These are phyloP conservation scores for Leccinum olivaceopallidum DNA, from an alignment of 768 basidiomycete species.

Conservation along the genomic window DNA sequence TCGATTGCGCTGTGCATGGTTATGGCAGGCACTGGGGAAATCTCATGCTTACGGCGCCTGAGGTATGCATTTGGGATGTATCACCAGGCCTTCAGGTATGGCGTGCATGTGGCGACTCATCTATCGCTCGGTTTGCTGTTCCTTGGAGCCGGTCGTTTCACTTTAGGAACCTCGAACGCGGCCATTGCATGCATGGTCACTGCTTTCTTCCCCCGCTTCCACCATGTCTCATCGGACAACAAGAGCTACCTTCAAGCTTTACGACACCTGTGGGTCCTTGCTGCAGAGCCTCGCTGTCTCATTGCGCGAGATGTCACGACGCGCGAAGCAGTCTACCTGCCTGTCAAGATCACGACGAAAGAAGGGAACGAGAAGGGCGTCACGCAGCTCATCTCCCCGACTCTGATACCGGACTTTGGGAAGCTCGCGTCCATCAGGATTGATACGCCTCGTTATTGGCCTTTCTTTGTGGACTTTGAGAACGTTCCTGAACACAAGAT, in stretches of 20 bases:
- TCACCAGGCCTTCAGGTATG: conserved; percentile 75
- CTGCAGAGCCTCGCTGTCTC: conserved; percentile 91
- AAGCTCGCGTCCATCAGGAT: conserved; percentile 79
- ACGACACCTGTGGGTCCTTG: conserved; percentile 94
- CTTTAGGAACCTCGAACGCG: conserved; percentile 88
- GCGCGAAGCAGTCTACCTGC: conserved; percentile 87
- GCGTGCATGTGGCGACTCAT: conserved; percentile 87
- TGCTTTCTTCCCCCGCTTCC: conserved; percentile 91
- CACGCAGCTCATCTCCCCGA: conserved; percentile 86
- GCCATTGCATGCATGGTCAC: conserved; percentile 88
- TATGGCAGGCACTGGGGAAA: conserved; percentile 97
- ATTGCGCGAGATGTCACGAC: conserved; percentile 92
- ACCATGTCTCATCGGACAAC: conserved; percentile 79
- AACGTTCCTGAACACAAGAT: conserved; percentile 66
- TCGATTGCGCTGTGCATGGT: conserved; percentile 87
- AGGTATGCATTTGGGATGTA: conserved; percentile 90
- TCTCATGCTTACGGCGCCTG: conserved; percentile 83
- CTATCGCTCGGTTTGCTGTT: conserved; percentile 90
- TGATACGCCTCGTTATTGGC: conserved; percentile 96
- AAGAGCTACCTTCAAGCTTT: conserved; percentile 89
- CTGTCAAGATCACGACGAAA: conserved; percentile 80
- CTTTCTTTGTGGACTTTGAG: conserved; percentile 80
- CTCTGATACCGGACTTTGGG: conserved; percentile 87
- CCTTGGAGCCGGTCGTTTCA: conserved; percentile 90
- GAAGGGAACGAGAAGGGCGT: conserved; percentile 64